phyloP scores from a whole-genome alignment of 2,329 filamentous ascomycete genomes.

The Neofusicoccum cordaticola region DNA sequence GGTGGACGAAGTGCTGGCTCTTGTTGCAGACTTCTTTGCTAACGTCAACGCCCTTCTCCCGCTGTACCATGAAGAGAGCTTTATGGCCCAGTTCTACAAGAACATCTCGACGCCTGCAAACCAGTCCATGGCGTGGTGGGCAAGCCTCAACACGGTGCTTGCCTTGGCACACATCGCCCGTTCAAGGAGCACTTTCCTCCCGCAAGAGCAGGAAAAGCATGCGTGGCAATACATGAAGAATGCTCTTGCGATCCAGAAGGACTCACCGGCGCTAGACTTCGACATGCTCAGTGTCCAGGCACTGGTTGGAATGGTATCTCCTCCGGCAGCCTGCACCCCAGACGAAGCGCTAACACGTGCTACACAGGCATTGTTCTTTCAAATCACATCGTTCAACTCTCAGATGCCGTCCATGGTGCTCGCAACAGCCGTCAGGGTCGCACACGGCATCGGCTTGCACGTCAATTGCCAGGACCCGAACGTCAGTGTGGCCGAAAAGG shows the following conservation, averaged over 20 bases:
- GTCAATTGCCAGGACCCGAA: background rate
- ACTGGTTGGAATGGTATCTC: background rate
- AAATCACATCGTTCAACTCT: background rate
- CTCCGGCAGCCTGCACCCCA: too few species aligned
- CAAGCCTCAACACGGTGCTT: background rate
- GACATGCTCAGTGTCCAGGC: background rate
- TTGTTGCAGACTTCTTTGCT: background rate
- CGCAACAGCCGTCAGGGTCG: background rate
- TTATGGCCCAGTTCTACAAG: background rate
- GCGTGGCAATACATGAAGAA: conserved; percentile 5
- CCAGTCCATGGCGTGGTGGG: background rate
- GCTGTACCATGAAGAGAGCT: background rate
- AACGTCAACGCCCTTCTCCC: background rate
- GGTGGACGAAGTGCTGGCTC: background rate
- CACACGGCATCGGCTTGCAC: background rate
- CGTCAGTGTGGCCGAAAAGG: background rate
- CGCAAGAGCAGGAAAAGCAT: background rate
- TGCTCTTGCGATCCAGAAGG: background rate
- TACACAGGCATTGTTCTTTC: background rate
- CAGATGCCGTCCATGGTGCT: conserved; percentile 3
- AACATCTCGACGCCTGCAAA: background rate
- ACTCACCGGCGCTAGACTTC: background rate
- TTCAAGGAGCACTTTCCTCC: background rate
- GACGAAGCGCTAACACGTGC: background rate
- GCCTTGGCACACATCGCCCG: background rate